Base-by-base conservation (phyloP, 2,329 filamentous ascomycete genomes). In the Venturia aucupariae region DNA sequence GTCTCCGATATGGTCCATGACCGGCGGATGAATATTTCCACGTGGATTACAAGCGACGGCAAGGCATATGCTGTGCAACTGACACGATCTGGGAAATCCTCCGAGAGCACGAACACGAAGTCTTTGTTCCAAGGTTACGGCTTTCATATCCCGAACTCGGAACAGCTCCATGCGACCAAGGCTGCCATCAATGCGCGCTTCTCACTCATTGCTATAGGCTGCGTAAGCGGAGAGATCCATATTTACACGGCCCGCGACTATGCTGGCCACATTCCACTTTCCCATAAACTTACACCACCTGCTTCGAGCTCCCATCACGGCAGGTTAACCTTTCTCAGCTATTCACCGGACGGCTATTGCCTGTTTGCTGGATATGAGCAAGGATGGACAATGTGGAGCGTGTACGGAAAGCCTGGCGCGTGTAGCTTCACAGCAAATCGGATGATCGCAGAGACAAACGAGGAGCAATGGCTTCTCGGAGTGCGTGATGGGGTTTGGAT, bases 201-300 rank as follows among this genome's bases (percentile, higher is more conserved):
- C 74, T 99, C 94, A 0, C 80, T 99, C 11, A 87, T 99, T 67
- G 92, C 93, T 1, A 84, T 97, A 24, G 92, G 90, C 15, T 96
- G 91, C 70, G 81, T 79, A 13, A 88, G 90, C 73, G 92, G 93
- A 10, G 84, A 85, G 30, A 86, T 99, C 54, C 84, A 87, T 66
- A 89, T 97, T n/a, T 99, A 97, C 72, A 92, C 88, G 1, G 94
- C 92, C 39, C 88, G 89, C 72, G 94, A 99, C 73, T 97, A 99
- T 71, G 87, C 87, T 5, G 94, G 94, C 55, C 96, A 96, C 71
- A 92, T 99, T 63, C 90, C 92, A 5, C 78, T 89, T 17, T 97
- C 93, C 1, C 92, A 97, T 74, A 84, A 83, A 39, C 85, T 97
- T 67, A 82, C 79, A 63, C 79, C 90, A 1, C 85, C 87, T 0